Base-by-base conservation (phyloP, 1,139 yeast species). In the Geotrichum citri-aurantii region DNA sequence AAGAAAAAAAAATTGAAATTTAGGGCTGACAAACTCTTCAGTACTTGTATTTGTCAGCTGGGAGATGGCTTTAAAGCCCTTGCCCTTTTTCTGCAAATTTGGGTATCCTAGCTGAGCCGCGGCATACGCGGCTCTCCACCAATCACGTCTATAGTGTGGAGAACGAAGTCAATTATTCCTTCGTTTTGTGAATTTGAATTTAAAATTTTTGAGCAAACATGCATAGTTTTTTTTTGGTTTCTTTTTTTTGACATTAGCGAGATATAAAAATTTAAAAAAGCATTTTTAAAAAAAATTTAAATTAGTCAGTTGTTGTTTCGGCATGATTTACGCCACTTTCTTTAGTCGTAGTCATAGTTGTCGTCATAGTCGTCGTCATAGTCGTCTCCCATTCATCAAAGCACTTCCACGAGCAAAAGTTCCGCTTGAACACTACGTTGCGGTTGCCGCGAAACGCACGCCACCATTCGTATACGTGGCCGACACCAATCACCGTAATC, bases 401-500 rank as follows among this genome's bases (percentile, higher is more conserved):
- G 51, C 70, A 68, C 12, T 54, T 55, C 51, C 61, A 59, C 10
- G 68, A 63, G 56, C 69, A 68, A 48, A 63, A 60, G 24, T 55
- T 59, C n/a, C 65, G 53, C 53, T 57, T 58, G 48, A 54, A 52
- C 37, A 59, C 59, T 17, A 57, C 61, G 19, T 56, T 52, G 40
- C 52, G 63, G 46, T 53, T 58, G 26, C 62, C 63, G 31, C 58
- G 59, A 49, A 68, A 62, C 11, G 64, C 65, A 47, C 82, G 82
- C 85, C 88, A 83, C 85, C 86, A 83, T 65, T 84, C 88, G 54
- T 79, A 65, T 1, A 79, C 77, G 64, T 81, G 80, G 0, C 85
- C 87, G 10, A 78, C 76, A 1, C 84, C 81, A 53, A 79, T 77
- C 7, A 81, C 75, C 40, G 80, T 74, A 26, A 73, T 70, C 7